phyloP scores from a whole-genome alignment of 805 yeast species.

The Metschnikowia lochheadii region DNA sequence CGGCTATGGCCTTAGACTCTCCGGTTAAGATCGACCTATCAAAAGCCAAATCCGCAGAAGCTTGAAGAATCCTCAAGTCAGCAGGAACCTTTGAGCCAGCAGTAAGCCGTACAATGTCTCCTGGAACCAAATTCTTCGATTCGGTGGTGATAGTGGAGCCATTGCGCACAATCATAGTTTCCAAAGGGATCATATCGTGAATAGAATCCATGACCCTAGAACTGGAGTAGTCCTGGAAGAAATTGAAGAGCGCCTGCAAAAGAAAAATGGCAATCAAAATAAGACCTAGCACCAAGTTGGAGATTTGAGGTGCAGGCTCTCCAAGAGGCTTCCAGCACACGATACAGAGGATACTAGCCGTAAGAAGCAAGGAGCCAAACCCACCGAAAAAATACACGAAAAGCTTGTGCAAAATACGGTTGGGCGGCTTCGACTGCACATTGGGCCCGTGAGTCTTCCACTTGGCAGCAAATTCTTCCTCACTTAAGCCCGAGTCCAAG shows the following conservation, averaged over 20 bases:
- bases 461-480: conserved; percentile 10
- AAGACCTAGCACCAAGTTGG: conserved; percentile 43
- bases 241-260: conserved; percentile 42
- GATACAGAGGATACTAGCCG: conserved; percentile 41
- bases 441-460: conserved; percentile 30
- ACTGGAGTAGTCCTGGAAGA: conserved; percentile 45
- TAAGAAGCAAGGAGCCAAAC: conserved; percentile 40
- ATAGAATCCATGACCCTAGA: conserved; percentile 48
- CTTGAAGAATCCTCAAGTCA: conserved; percentile 39
- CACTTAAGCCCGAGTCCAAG: conserved; percentile 21
- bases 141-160: conserved; percentile 25
- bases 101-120: conserved; percentile 37
- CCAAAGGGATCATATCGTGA: conserved; percentile 38
- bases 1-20: conserved; percentile 41
- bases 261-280: conserved; percentile 38
- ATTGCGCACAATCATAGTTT: conserved; percentile 33
- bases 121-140: conserved; percentile 40
- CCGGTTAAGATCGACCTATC: conserved; percentile 49
- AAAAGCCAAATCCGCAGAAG: conserved; percentile 37
- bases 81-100: conserved; percentile 45
- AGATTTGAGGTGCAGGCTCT: conserved; percentile 37
- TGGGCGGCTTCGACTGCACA: conserved; percentile 36
- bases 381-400: conserved; percentile 46
- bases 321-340: conserved; percentile 48
- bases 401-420: conserved; percentile 28